Evolutionary conservation across 1,139 yeast species (phyloP), one percentile per base, ranked within the genome.

Genomic region (Candida anutae): DNA sequence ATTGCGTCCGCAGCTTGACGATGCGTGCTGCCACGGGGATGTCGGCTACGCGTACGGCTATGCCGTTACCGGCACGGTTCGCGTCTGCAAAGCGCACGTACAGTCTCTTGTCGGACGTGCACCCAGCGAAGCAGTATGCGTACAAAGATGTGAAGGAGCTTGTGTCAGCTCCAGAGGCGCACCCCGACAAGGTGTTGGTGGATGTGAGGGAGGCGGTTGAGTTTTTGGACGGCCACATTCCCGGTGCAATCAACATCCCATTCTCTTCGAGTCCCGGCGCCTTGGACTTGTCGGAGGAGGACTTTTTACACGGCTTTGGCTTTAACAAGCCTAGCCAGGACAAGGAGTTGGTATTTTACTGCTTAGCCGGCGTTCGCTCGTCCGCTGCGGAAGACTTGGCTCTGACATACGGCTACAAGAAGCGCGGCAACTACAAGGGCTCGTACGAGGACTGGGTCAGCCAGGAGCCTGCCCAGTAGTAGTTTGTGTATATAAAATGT

Each of bases 211-310:
- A 90, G 57, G 95, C 96, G 3, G 66, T 65, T 28, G 98, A 90
- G 57, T 83, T 53, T 49, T 58, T 61, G 26, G 75, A 64, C 35
- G 87, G 85, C 21, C 71, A 68, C 49, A 81, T 90, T 43, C 96
- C 96, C 16, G 71, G 75, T 16, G 79, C 98, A 10, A 58, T 87
- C 37, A 90, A 90, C 50, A 70, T 90, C 34, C 98, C 98, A 13
- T 80, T 78, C 60, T 87, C 85, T 48, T 76, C 94, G 5, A 74
- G 88, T 11, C 97, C 97, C 0, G 95, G 95, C n/a, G 97, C 97
- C 0, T 66, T 90, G 38, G 85, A 83, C 30, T 69, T 90, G 33
- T 58, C 77, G 2, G 67, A 71, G 5, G 94, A 82, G 30, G 95
- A 84, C 40, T 90, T 93, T 47, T 69, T 74, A 43, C 83, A 81